A percentile compares a stretch with the other conserved stretches of the same genome.
These are phyloP conservation scores for Fraxinus greggii DNA, from an alignment of 305 asterid genomes.

Conservation along the genomic window DNA sequence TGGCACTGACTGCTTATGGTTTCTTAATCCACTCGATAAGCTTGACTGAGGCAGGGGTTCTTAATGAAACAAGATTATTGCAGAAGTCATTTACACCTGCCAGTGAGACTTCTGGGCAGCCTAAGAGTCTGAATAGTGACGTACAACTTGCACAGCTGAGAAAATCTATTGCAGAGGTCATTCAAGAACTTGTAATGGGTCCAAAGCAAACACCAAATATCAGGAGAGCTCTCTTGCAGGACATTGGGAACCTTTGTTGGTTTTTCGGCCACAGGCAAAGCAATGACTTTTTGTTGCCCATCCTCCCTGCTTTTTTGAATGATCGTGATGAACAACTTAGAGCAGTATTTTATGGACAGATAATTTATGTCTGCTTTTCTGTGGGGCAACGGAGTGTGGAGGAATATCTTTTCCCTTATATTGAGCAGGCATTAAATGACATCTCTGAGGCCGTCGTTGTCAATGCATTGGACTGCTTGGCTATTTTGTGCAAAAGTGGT, in stretches of 20 bases:
- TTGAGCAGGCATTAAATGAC: slow-evolving; percentile 96
- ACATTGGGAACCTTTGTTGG: slow-evolving; percentile 96
- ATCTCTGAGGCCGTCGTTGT: slow-evolving; percentile 80
- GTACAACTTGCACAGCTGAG: slow-evolving; percentile 87
- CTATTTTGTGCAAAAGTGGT: slow-evolving; percentile 86
- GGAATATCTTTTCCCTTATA: slow-evolving; percentile 94
- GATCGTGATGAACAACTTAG: slow-evolving; percentile 98
- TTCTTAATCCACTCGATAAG: slow-evolving; percentile 94
- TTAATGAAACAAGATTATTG: slow-evolving; percentile 66
- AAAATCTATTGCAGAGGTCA: slow-evolving; percentile 91
- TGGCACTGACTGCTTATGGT: slow-evolving; percentile 94
- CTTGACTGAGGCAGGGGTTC: slow-evolving; percentile 97
- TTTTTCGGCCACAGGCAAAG: slow-evolving; percentile 99
- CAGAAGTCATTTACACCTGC: slow-evolving; percentile 53
- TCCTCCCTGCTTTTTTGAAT: slow-evolving; percentile 97
- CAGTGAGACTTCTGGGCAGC: slow-evolving; percentile 44
- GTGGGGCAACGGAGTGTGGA: slow-evolving; percentile 99
- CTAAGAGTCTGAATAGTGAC: slow-evolving; percentile 59
- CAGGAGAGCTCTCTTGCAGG: slow-evolving; percentile 98
- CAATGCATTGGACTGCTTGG: slow-evolving; percentile 90
- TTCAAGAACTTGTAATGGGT: slow-evolving; percentile 99
- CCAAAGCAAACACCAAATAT: slow-evolving; percentile 98
- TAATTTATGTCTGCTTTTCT: slow-evolving; percentile 80
- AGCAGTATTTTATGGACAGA: slow-evolving; percentile 94
- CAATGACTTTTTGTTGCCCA: slow-evolving; percentile 90